These are phyloP conservation scores for Sungouiozyma intestinalis DNA, from an alignment of 805 yeast species.

Conservation along the genomic window DNA sequence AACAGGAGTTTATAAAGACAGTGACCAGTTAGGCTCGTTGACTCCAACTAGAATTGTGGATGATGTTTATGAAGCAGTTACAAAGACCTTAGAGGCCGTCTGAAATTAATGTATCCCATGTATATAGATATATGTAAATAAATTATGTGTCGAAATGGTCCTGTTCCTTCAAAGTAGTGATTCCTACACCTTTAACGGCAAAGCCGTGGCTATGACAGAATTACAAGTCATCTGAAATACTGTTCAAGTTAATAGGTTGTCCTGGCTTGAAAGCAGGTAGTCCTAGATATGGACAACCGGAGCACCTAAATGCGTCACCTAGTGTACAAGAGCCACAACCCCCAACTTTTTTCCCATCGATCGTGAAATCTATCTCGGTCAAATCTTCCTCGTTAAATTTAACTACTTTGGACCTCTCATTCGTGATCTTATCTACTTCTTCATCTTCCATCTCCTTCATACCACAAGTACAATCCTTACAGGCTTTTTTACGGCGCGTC, in stretches of 20 bases:
- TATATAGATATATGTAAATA: too few species aligned
- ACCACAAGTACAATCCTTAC: constrained; percentile 98
- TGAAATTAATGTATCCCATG: too few species aligned
- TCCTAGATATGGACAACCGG: constrained; percentile 95
- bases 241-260: constrained; percentile 67
- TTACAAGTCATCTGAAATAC: constrained; percentile 67
- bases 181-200: neutral
- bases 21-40: constrained; percentile 32
- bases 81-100: constrained; percentile 12
- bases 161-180: neutral
- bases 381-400: constrained; percentile 49
- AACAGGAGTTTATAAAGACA: constrained; percentile 77
- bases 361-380: constrained; percentile 87
- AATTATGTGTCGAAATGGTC: too few species aligned
- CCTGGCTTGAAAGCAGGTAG: constrained; percentile 98
- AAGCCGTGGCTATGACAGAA: neutral
- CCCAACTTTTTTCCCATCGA: constrained; percentile 86
- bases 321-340: constrained; percentile 96
- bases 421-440: constrained; percentile 31
- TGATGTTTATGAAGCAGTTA: constrained; percentile 44
- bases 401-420: constrained; percentile 31
- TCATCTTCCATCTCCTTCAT: constrained; percentile 76
- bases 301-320: constrained; percentile 98
- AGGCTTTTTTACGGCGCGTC: constrained; percentile 59
- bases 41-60: constrained; percentile 42